Percentiles rank a stretch among this genome's conserved stretches.
Conservation (phyloP, 192 early-diverging fungal species). For the Coemansia biformis region DNA sequence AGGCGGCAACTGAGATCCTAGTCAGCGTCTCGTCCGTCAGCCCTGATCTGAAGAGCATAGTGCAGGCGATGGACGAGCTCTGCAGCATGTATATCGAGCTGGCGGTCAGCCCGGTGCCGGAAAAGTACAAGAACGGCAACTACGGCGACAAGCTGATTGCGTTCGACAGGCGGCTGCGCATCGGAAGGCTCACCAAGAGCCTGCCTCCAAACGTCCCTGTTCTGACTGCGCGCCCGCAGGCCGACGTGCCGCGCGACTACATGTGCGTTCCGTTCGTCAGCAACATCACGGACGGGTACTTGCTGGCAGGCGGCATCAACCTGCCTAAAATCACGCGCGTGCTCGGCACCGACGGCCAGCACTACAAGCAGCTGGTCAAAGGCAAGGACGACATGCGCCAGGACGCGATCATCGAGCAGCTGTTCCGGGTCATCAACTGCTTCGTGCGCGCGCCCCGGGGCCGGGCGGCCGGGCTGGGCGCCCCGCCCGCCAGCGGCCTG, state of each 20-base stretch:
- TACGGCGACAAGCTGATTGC: slow-evolving; percentile 21
- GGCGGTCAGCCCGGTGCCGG: slow-evolving; percentile 29
- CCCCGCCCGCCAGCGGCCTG: slow-evolving; percentile 24
- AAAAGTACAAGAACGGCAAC: slow-evolving; percentile 33
- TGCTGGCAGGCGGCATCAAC: slow-evolving; percentile 50
- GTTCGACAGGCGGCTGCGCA: slow-evolving; percentile 22
- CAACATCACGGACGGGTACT: slow-evolving; percentile 27
- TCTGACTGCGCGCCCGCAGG: slow-evolving; percentile 24
- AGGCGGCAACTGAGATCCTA: slow-evolving; percentile 31
- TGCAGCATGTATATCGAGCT: slow-evolving; percentile 42
- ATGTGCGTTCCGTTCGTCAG: slow-evolving; percentile 35
- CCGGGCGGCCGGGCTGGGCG: background rate
- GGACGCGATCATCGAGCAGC: slow-evolving; percentile 64
- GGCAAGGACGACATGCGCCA: slow-evolving; percentile 71
- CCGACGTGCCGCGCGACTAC: slow-evolving; percentile 35
- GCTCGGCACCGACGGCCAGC: slow-evolving; percentile 37
- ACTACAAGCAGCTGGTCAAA: slow-evolving; percentile 54
- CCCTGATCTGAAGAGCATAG: slow-evolving; percentile 21
- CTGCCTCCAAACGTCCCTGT: slow-evolving; percentile 35
- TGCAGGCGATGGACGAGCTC: slow-evolving; percentile 32
- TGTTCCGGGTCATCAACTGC: slow-evolving; percentile 61
- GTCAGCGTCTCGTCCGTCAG: slow-evolving; percentile 10
- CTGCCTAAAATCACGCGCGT: slow-evolving; percentile 47
- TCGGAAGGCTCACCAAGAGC: slow-evolving; percentile 23
- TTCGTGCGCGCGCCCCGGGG: slow-evolving; percentile 46